These are phyloP conservation scores for Didymella pomorum DNA, from an alignment of 2,329 filamentous ascomycete species.

Conservation along the genomic window DNA sequence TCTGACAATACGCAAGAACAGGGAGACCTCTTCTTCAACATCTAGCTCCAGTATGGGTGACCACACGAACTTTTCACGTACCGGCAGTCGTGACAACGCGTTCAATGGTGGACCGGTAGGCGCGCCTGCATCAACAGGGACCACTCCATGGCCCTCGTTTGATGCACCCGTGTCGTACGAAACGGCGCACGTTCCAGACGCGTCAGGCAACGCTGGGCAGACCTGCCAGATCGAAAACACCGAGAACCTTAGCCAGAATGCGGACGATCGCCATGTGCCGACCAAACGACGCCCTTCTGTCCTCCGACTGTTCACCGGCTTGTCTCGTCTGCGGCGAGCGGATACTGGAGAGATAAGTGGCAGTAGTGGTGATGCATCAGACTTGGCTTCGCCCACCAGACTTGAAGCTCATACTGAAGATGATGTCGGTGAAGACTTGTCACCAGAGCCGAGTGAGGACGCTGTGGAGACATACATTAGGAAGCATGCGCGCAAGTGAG, in stretches of 20 bases:
- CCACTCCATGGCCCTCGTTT: constrained; percentile 25
- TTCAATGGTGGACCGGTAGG: constrained; percentile 14
- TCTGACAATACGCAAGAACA: constrained; percentile 46
- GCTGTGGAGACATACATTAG: constrained; percentile 26
- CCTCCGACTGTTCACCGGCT: constrained; percentile 30
- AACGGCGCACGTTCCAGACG: neutral
- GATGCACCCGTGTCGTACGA: constrained; percentile 14
- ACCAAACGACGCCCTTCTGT: constrained; percentile 31
- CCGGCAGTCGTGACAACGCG: constrained; percentile 24
- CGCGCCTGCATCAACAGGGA: constrained; percentile 1
- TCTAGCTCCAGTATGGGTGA: constrained; percentile 37
- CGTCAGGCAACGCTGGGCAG: neutral
- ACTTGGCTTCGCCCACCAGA: constrained; percentile 2
- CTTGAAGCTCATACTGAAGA: constrained; percentile 6
- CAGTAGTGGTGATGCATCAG: constrained; percentile 15
- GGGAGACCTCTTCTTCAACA: constrained; percentile 40
- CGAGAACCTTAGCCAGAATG: constrained; percentile 12
- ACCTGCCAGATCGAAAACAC: constrained; percentile 21
- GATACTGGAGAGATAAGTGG: constrained; percentile 26
- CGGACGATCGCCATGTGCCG: constrained; percentile 3
- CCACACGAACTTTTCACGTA: constrained; percentile 23
- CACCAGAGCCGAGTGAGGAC: constrained; percentile 15
- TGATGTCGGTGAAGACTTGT: neutral
- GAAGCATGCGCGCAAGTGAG: constrained; percentile 31
- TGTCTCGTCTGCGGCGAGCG: constrained; percentile 34